Conservation (phyloP, 2,329 filamentous ascomycete genomes). For the Hymenoscyphus repandus region DNA sequence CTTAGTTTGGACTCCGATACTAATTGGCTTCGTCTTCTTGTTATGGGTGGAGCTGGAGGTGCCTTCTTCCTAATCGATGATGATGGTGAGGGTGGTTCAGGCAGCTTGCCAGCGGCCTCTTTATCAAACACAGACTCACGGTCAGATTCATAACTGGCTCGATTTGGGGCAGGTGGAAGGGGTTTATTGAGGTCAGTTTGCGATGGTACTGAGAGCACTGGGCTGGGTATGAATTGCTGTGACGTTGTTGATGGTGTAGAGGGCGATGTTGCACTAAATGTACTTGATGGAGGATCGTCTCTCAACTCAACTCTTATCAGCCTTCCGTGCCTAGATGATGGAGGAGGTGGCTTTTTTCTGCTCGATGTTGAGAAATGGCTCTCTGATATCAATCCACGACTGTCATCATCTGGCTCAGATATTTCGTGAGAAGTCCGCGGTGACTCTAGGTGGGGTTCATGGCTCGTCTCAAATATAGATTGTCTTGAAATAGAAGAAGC, state of each 20-base stretch:
- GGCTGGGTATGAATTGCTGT: constrained; percentile 7
- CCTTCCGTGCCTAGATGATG: constrained; percentile 74
- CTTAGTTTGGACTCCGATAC: constrained; percentile 24
- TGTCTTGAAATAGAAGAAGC: constrained; percentile 54
- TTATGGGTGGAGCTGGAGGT: constrained; percentile 37
- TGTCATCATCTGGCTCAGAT: constrained; percentile 49
- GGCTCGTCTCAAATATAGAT: constrained; percentile 50
- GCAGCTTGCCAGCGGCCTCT: constrained; percentile 47
- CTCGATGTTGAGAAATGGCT: constrained; percentile 32
- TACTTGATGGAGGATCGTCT: constrained; percentile 34
- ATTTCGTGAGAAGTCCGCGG: constrained; percentile 55
- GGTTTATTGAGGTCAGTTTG: constrained; percentile 55
- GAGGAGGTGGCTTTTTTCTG: constrained; percentile 67
- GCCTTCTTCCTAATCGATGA: constrained; percentile 30
- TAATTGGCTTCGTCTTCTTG: constrained; percentile 30
- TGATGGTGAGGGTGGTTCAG: constrained; percentile 37
- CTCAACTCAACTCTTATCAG: constrained; percentile 52
- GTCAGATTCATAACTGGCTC: constrained; percentile 38
- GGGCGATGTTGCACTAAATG: constrained; percentile 27
- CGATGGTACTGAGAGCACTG: constrained; percentile 25
- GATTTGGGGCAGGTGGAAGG: constrained; percentile 48
- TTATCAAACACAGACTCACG: constrained; percentile 48
- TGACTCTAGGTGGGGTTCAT: constrained; percentile 39
- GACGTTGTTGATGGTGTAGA: neutral
- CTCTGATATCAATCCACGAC: constrained; percentile 30